These are phyloP conservation scores for Euphorbia tirucalli DNA, from an alignment of 345 rosid species.

Conservation along the genomic window DNA sequence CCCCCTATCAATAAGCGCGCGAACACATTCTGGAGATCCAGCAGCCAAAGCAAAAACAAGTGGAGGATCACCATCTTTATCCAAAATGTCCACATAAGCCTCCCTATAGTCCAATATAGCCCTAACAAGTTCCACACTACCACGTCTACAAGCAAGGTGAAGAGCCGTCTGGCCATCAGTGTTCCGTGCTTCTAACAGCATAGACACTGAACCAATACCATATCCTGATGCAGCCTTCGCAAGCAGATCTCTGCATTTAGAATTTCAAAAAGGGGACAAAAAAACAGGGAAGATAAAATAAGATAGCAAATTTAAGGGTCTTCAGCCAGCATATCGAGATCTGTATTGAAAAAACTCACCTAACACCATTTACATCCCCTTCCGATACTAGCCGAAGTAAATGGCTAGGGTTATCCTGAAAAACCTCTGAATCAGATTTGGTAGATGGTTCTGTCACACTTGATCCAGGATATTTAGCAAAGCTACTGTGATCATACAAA, in stretches of 20 bases:
- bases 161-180: constrained; percentile 91
- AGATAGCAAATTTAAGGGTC: constrained; percentile 17
- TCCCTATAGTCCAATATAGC: constrained; percentile 61
- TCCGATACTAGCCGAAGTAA: constrained; percentile 74
- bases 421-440: constrained; percentile 43
- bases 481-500: constrained; percentile 49
- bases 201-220: constrained; percentile 45
- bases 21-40: constrained; percentile 96
- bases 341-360: constrained; percentile 46
- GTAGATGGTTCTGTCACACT: constrained; percentile 51
- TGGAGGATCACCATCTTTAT: constrained; percentile 96
- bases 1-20: constrained; percentile 74
- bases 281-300: not conserved
- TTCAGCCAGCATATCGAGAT: constrained; percentile 18
- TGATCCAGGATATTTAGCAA: constrained; percentile 48
- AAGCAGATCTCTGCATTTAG: constrained; percentile 60
- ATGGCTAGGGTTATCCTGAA: constrained; percentile 53
- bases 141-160: constrained; percentile 97
- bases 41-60: constrained; percentile 98
- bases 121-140: constrained; percentile 81
- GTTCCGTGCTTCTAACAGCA: constrained; percentile 77
- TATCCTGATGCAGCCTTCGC: constrained; percentile 66
- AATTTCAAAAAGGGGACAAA: constrained; percentile 13
- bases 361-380: constrained; percentile 74
- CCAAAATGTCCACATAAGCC: constrained; percentile 83